Percentiles rank a stretch among this genome's conserved stretches.
Evolutionary conservation across 257 asterid genomes (phyloP).

Genomic region (Solanum clarkiae): DNA sequence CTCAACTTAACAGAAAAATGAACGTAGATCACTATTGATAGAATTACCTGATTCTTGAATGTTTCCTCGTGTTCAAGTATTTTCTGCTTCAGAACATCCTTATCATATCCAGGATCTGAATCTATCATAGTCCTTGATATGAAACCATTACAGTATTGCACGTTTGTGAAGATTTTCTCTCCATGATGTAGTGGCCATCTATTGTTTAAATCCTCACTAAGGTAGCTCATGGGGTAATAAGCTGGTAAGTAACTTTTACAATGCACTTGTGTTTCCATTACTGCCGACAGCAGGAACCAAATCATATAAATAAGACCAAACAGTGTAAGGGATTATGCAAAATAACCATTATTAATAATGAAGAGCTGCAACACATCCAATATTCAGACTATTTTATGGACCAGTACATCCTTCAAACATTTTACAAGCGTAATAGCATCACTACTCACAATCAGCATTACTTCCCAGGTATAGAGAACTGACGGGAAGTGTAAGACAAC

Average conservation of each 20-base stretch:
- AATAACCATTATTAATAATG: not conserved
- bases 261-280: constrained; percentile 84
- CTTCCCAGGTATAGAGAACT: not conserved
- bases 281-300: constrained; percentile 19
- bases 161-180: constrained; percentile 39
- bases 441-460: not conserved
- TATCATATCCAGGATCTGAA: constrained; percentile 49
- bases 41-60: constrained; percentile 70
- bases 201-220: constrained; percentile 80
- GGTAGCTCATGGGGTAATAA: constrained; percentile 75
- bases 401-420: not conserved
- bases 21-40: not conserved
- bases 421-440: not conserved
- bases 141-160: constrained; percentile 54
- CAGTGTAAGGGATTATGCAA: not conserved
- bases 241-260: constrained; percentile 62
- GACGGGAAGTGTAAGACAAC: not conserved
- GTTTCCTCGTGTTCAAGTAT: constrained; percentile 90
- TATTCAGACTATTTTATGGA: not conserved
- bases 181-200: constrained; percentile 61
- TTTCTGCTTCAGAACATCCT: constrained; percentile 73
- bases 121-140: constrained; percentile 32
- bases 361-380: not conserved
- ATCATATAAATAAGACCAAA: not conserved
- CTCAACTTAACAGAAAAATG: not conserved